Base-by-base conservation (phyloP, 1,284 basidiomycete genomes). In the Trametes sp. region DNA sequence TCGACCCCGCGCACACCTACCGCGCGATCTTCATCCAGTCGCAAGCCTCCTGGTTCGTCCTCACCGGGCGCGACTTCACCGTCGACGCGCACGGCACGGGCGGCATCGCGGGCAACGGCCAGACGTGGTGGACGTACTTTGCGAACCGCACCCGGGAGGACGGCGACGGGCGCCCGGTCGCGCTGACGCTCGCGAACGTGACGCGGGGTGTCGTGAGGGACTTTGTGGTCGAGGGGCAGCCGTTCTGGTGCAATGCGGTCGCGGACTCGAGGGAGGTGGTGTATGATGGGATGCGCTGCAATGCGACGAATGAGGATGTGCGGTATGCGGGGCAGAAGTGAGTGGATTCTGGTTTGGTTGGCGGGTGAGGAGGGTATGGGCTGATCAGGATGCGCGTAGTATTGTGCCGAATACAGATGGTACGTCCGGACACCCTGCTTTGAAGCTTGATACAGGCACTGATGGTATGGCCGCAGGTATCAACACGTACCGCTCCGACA, bases 381-480 rank as follows among this genome's bases (percentile, higher is more conserved):
- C 23, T 52, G 23, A 33, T 21, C 21, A 26, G 24, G 49, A n/a
- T 33, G 7, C 16, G 26, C 29, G 23, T 46, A 87, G 85, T 67
- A 81, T 86, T 60, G 84, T 89, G 0, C 86, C 85, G 31, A 89
- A 90, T 69, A 89, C 87, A 3, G 86, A 88, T 74, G 86, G 86
- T 82, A 51, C 16, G 57, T 21, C 2, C 19, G 21, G 8, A 64
- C 52, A 29, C 23, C 21, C 19, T 19, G 19, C 26, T 21, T 35
- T 8, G 19, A 38, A 5, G 28, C 19, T n/a, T 16, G 2, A 4
- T 2, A 31, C 6, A 7, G 11, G 31, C 10, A 29, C 14, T 31
- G n/a, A 55, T 38, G 2, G 42, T 24, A 19, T 44, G n/a, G n/a
- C 11, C n/a, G 8, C 57, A 85, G 84, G 84, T 0, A 86, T 87